Percentiles rank a stretch among this genome's conserved stretches.
These are phyloP conservation scores for Phaseolus coccineus DNA, from an alignment of 331 rosid genomes.

Conservation along the genomic window DNA sequence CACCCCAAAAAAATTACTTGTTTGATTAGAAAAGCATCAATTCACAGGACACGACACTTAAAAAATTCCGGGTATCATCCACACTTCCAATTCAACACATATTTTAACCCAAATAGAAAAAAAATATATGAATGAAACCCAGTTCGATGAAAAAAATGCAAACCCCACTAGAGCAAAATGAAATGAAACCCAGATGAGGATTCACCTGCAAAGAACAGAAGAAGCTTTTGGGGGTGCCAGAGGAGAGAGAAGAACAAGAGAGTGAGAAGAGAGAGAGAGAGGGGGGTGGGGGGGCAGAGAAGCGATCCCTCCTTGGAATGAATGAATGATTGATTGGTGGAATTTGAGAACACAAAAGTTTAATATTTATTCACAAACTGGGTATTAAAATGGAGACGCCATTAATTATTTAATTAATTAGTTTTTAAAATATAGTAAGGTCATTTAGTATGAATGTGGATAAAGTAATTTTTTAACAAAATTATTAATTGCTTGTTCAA, in stretches of 20 bases:
- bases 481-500: not conserved
- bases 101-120: not conserved
- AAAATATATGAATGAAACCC: not conserved
- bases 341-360: slow-evolving; percentile 47
- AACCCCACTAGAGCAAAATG: slow-evolving; percentile 24
- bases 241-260: slow-evolving; percentile 40
- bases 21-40: slow-evolving; percentile 26
- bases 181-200: slow-evolving; percentile 47
- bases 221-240: slow-evolving; percentile 29
- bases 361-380: slow-evolving; percentile 32
- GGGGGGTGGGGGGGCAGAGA: not conserved
- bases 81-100: slow-evolving; percentile 27
- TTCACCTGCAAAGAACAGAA: slow-evolving; percentile 49
- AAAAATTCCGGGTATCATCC: not conserved
- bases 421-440: too few species aligned
- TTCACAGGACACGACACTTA: not conserved
- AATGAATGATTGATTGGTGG: slow-evolving; percentile 60
- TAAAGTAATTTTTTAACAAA: not conserved
- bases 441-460: not conserved
- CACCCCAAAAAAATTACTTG: not conserved
- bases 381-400: slow-evolving; percentile 16
- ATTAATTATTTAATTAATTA: slow-evolving; percentile 14
- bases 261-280: slow-evolving; percentile 31
- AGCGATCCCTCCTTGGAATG: slow-evolving; percentile 58
- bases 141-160: slow-evolving; percentile 26